Base-by-base conservation (phyloP, 2,329 filamentous ascomycete species). In the Ascosphaera pollenicola region DNA sequence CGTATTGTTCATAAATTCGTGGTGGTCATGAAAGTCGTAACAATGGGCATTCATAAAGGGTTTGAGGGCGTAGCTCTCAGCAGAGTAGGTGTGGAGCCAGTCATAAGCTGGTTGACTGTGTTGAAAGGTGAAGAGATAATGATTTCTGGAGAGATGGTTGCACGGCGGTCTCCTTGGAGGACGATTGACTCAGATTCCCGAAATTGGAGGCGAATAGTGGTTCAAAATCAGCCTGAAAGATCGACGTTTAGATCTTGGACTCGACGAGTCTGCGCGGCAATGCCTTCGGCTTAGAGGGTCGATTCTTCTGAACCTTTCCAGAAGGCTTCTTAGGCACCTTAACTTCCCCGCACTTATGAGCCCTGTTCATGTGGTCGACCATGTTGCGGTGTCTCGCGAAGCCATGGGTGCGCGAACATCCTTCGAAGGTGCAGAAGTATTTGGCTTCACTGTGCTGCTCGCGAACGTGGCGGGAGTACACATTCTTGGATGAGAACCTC, bases 371-470 rank as follows among this genome's bases (percentile, higher is more conserved):
- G 67, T 95, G 87, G 61, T 95, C 87, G 58, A 79, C 76, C 40
- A 93, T 70, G 61, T 95, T 95, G 82, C 89, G 95, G 51, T 85
- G 78, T 50, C 87, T 77, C 30, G 85, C 87, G 54, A 95, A 95
- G 49, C 87, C 87, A 55, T 87, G 83, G 42, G 82, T 75, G 46
- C 87, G 78, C 53, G 94, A 84, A 52, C 87, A 95, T 44, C 81
- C 83, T 19, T 78, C 68, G 58, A 87, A 89, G 43, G 75, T 73
- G 70, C 87, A 95, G 39, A 89, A 71, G 55, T 87, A 85, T 11
- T 87, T 85, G 60, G 91, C 87, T 51, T 87, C 79, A 44, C 85
- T 85, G 55, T 95, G 87, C 38, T 85, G 85, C 63, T 95, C 87
- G 43, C 87, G 78, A 65, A 94, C 87, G 53, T 95, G 87, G 44